These are phyloP conservation scores for Citrus maxima DNA, from an alignment of 345 rosid species.

Conservation along the genomic window DNA sequence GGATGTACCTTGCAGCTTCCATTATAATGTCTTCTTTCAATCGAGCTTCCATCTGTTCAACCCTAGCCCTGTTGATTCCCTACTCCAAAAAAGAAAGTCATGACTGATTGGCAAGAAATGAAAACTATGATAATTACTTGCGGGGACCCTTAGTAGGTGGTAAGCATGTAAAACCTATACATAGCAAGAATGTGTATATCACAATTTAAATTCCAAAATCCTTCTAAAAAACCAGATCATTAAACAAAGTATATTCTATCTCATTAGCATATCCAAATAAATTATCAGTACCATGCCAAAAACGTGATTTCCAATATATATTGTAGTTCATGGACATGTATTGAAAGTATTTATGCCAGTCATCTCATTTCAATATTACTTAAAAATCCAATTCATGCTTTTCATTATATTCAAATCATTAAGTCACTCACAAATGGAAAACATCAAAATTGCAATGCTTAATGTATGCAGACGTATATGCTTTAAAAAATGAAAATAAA, in stretches of 20 bases:
- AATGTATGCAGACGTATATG: not conserved
- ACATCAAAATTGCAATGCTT: not conserved
- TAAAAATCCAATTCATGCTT: not conserved
- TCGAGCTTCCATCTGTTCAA: constrained; percentile 96
- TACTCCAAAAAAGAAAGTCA: constrained; percentile 26
- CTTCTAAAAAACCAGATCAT: not conserved
- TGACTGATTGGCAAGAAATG: constrained; percentile 7
- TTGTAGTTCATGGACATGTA: not conserved
- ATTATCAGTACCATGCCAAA: not conserved
- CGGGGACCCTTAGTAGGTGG: not conserved
- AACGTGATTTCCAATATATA: not conserved
- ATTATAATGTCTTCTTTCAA: constrained; percentile 82
- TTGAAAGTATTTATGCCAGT: not conserved
- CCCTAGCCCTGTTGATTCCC: constrained; percentile 91
- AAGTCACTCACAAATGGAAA: not conserved
- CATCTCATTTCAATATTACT: not conserved
- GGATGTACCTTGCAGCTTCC: constrained; percentile 81
- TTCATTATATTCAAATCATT: not conserved
- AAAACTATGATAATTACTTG: not conserved
- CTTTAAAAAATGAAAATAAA: not conserved
- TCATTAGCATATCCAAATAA: not conserved
- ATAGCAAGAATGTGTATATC: not conserved
- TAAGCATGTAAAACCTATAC: not conserved
- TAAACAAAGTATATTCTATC: not conserved
- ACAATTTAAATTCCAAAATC: not conserved